Evolutionary conservation across 2,329 filamentous ascomycete genomes (phyloP).

Genomic region (Aspergillus candidus): DNA sequence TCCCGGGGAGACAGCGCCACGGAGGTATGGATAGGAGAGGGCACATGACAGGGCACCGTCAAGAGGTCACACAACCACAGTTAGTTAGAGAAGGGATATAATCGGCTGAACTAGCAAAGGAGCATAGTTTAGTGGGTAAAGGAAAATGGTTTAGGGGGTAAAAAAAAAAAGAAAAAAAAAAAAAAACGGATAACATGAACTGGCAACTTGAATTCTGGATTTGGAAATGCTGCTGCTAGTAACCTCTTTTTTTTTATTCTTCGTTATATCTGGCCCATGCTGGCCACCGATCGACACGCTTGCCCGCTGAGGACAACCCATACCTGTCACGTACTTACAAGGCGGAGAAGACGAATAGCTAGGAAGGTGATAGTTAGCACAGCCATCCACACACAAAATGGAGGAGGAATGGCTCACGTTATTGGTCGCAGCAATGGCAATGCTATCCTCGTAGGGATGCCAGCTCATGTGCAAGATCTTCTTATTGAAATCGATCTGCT

Average conservation of each 20-base stretch:
- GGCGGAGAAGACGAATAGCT: constrained; percentile 76
- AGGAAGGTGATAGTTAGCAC: constrained; percentile 9
- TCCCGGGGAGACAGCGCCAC: no score
- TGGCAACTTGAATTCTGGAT: constrained; percentile 19
- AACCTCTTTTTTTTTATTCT: constrained; percentile 14
- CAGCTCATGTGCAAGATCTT: constrained; percentile 99
- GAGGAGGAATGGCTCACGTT: constrained; percentile 63
- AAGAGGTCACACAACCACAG: no score
- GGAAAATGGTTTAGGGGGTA: constrained; percentile 1
- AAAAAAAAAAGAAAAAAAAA: constrained; percentile 4
- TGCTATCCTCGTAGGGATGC: constrained; percentile 99
- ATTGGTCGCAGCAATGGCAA: constrained; percentile 98
- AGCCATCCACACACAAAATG: background rate
- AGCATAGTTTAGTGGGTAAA: constrained; percentile 3
- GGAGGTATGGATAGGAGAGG: no score
- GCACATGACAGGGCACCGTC: background rate
- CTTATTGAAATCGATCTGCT: constrained; percentile 99
- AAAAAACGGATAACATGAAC: constrained; percentile 14
- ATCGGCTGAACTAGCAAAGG: constrained; percentile 1
- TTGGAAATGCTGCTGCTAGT: constrained; percentile 20
- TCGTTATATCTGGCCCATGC: constrained; percentile 4
- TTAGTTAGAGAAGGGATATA: background rate
- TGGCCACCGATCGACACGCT: constrained; percentile 15
- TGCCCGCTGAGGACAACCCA: constrained; percentile 19
- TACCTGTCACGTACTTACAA: constrained; percentile 43